A percentile compares a stretch with the other conserved stretches of the same genome.
phyloP scores from a whole-genome alignment of 2,329 filamentous ascomycete species.

The Colletotrichum eremochloae region DNA sequence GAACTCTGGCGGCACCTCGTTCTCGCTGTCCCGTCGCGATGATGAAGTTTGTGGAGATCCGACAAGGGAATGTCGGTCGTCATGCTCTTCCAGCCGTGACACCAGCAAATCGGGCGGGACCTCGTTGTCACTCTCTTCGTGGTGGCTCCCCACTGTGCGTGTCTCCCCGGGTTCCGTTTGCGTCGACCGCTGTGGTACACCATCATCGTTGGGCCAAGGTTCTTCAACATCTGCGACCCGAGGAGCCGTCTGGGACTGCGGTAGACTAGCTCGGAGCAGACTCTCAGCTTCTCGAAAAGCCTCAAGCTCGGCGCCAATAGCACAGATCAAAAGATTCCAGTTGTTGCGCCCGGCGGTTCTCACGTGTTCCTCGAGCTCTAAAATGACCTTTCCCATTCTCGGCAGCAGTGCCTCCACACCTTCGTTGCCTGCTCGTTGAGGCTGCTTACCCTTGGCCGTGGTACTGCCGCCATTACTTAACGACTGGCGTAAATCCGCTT shows the following conservation, averaged over 20 bases:
- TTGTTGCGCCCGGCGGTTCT: conserved; percentile 69
- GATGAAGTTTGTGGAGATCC: conserved; percentile 20
- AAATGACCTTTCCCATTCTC: conserved; percentile 69
- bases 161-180: not conserved
- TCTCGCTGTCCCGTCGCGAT: conserved; percentile 55
- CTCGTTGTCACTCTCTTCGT: conserved; percentile 56
- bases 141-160: conserved; percentile 9
- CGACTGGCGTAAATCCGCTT: conserved; percentile 70
- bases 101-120: conserved; percentile 58
- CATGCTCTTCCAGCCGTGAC: conserved; percentile 49
- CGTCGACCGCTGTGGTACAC: not conserved
- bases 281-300: conserved; percentile 72
- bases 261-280: conserved; percentile 61
- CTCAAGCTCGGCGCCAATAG: conserved; percentile 80
- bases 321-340: conserved; percentile 83
- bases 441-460: conserved; percentile 50
- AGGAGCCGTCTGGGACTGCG: conserved; percentile 11
- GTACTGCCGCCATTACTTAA: conserved; percentile 56
- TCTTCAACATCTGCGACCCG: conserved; percentile 45
- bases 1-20: conserved; percentile 67
- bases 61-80: conserved; percentile 44
- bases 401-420: conserved; percentile 61
- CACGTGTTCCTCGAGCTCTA: conserved; percentile 66
- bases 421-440: conserved; percentile 51
- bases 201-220: conserved; percentile 38